Evolutionary conservation across 768 basidiomycete species (phyloP).

Genomic region (Boletus barrowsii): DNA sequence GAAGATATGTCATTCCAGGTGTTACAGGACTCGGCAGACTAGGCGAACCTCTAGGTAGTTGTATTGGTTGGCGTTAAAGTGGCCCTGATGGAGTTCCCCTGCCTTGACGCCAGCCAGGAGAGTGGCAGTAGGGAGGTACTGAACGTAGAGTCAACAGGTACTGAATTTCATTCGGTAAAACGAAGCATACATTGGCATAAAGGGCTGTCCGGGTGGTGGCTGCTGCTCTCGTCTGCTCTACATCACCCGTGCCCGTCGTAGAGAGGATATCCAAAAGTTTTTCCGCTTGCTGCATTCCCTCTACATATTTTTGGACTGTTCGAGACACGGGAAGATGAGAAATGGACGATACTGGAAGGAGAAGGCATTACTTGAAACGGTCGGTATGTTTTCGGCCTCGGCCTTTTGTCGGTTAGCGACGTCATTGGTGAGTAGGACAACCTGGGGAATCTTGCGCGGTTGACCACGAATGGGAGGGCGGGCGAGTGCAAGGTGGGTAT

Average conservation of each 20-base stretch:
- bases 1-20: neutral
- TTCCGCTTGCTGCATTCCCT: slow-evolving; percentile 60
- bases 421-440: slow-evolving; percentile 90
- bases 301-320: slow-evolving; percentile 77
- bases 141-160: neutral
- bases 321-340: neutral
- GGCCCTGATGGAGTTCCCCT: slow-evolving; percentile 83
- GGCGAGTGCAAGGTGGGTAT: slow-evolving; percentile 58
- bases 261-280: slow-evolving; percentile 82
- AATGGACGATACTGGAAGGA: neutral
- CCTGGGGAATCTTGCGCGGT: slow-evolving; percentile 45
- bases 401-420: slow-evolving; percentile 79
- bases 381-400: slow-evolving; percentile 55
- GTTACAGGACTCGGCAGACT: neutral
- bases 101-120: slow-evolving; percentile 82
- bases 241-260: slow-evolving; percentile 55
- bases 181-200: slow-evolving; percentile 66
- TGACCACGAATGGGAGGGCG: slow-evolving; percentile 53
- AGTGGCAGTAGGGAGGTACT: slow-evolving; percentile 78
- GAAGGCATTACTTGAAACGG: slow-evolving; percentile 53
- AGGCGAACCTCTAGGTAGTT: slow-evolving; percentile 85
- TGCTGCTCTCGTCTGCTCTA: slow-evolving; percentile 59
- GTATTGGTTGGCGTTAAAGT: slow-evolving; percentile 93
- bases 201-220: slow-evolving; percentile 54
- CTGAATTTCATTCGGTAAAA: neutral